Base-by-base conservation (phyloP, 208 protist species). In the Phytomonas sp. region DNA sequence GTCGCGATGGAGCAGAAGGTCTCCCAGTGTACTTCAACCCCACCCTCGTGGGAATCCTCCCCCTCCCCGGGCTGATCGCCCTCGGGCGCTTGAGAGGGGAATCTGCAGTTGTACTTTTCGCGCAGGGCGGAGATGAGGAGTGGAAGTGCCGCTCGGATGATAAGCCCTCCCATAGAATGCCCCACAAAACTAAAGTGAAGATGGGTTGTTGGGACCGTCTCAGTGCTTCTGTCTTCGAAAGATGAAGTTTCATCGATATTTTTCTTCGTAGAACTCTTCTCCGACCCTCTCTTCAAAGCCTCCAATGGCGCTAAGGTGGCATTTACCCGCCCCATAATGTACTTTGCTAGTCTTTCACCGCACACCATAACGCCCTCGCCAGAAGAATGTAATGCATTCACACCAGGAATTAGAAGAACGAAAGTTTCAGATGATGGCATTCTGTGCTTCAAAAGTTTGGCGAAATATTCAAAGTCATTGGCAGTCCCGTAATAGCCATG, bases 121-220 rank as follows among this genome's bases (percentile, higher is more conserved):
- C 20, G 46, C 0, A 56, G 46, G 20, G 46, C 13, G 31, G 30
- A 15, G 13, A 72, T 69, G 29, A 93, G 60, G 26, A 9, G 17
- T 17, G 87, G 87, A 30, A 89, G 65, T 0, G 84, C 82, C 37
- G 78, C 75, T 11, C 87, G 79, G 2, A 90, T 73, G 5, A 93
- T 80, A 23, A 93, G 68, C 30, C 84, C 84, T 26, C 87, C 84
- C 84, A 93, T 93, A 32, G 77, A 82, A 66, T 83, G 76, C 0
- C 68, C 76, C 5, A 89, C 77, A 37, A 86, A 85, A 59, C 72
- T 80, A 51, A 93, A 71, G 37, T 82, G 76, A 28, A 93, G 61
- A 23, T 64, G 51, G 13, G 64, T 51, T 40, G 9, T 77, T 28
- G 37, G 28, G 26, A 20, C 43, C 30, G 66, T 37, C 8, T 70